Base-by-base conservation (phyloP, 1,284 basidiomycete species). In the Blastosporella zonata region DNA sequence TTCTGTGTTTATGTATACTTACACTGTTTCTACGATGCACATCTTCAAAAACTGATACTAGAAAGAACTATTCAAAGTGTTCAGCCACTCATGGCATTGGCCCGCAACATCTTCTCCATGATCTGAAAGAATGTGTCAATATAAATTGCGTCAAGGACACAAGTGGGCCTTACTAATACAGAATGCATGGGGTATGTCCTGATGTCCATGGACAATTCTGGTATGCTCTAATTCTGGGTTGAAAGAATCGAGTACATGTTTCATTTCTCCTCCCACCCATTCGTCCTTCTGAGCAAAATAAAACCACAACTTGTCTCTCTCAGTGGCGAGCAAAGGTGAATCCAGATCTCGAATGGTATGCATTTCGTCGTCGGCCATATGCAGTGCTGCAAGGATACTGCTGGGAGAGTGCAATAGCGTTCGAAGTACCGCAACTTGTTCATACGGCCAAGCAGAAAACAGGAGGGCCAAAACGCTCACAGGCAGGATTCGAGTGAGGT, bases 301-400 rank as follows among this genome's bases (percentile, higher is more conserved):
- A 22, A 84, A 61, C 60, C 70, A 75, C 13, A 84, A 55, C 8
- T 63, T 62, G 35, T 74, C 53, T 29, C 59, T 62, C 54, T 76
- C 59, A 34, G 64, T 56, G 17, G 66, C 57, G 8, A 84, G 61
- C 28, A 78, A 57, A 2, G 55, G 54, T 3, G 60, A 47, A 50
- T 85, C 81, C 8, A 79, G 63, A 15, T 69, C 74, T 22, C 63
- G 67, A 45, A 87, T 79, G 2, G 59, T 68, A 9, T 66, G 59
- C 80, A 85, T 85, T 61, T 86, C 83, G 28, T 82, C 77, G 45
- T 79, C 59, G 1, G 80, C 82, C 77, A 85, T 82, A 25, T 63
- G 68, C 34, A 86, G 58, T 8, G 71, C 65, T 1, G 79, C 72
- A 46, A 69, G 70, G 31, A 83, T 69, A 22, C 69, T 67, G 5